phyloP scores from a whole-genome alignment of 306 rosid species.

The Malus fusca region DNA sequence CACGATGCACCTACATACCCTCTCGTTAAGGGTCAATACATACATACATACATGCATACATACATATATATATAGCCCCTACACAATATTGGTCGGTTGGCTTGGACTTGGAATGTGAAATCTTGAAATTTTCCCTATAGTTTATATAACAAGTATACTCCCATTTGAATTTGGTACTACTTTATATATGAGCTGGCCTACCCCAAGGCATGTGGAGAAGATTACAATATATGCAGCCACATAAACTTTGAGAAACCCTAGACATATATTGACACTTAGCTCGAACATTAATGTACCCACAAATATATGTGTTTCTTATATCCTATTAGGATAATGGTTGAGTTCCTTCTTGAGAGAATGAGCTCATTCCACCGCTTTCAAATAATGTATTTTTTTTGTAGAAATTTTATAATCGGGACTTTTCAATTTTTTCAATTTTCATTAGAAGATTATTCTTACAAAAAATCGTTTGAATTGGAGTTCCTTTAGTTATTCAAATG shows the following conservation, averaged over 20 bases:
- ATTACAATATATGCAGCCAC: background rate
- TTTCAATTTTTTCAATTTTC: no score
- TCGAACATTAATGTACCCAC: background rate
- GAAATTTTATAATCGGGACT: no score
- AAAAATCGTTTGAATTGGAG: no score
- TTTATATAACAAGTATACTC: background rate
- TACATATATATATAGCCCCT: no score
- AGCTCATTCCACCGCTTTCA: no score
- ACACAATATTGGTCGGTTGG: constrained; percentile 18
- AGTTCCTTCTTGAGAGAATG: no score
- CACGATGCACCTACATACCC: background rate
- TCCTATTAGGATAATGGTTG: no score
- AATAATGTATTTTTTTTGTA: no score
- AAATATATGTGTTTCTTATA: background rate
- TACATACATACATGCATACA: no score
- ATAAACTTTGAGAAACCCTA: background rate
- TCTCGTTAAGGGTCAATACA: no score
- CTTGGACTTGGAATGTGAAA: constrained; percentile 16
- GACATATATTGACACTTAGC: background rate
- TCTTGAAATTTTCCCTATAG: background rate
- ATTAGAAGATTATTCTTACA: no score
- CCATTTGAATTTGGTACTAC: background rate
- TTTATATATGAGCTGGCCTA: background rate
- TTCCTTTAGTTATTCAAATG: no score
- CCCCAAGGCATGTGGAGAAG: background rate